Base-by-base conservation (phyloP, 306 rosid genomes). In the Glycyrrhiza uralensis region DNA sequence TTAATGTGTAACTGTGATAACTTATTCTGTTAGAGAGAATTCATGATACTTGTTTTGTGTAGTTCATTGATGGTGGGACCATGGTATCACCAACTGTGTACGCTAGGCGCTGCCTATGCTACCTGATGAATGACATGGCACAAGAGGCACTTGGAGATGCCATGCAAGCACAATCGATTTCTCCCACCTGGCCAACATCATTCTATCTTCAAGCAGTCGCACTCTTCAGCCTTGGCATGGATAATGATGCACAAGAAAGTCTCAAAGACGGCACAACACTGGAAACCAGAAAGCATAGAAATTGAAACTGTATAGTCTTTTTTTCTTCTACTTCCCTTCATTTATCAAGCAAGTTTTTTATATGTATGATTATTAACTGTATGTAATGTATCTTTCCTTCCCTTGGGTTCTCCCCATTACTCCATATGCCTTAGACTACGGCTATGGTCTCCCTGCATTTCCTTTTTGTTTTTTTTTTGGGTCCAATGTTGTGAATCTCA, bases 71-170 rank as follows among this genome's bases (percentile, higher is more conserved):
- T 8, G 90, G 87, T n/a, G 97, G 96, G 32, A 88, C 96, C 14
- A 91, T 95, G 96, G 77, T 95, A 66, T 95, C 97, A 0, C 99
- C 99, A 52, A 95, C 99, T 0, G 93, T 83, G 46, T 87, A 88
- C 24, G 99, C 96, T 0, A 87, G 97, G 80, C 97, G 99, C 23
- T 83, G 96, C 89, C 77, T 95, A 76, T 88, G 97, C 77, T 95
- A 92, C 82, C 75, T 95, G 82, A 89, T 92, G 96, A 89, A 74
- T 61, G 96, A 88, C 50, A 92, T 84, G 97, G 79, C 89, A 26
- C 99, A 95, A 83, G 99, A 87, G 83, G 99, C 96, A 76, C 93
- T 91, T 19, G 99, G 99, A 69, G 99, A 95, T 74, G 99, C 97
- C 0, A 95, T 91, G 99, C 96, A 89, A 80, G 97, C 96, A 67